These are phyloP conservation scores for Phylloporus sp. DNA, from an alignment of 768 basidiomycete species.

Conservation along the genomic window DNA sequence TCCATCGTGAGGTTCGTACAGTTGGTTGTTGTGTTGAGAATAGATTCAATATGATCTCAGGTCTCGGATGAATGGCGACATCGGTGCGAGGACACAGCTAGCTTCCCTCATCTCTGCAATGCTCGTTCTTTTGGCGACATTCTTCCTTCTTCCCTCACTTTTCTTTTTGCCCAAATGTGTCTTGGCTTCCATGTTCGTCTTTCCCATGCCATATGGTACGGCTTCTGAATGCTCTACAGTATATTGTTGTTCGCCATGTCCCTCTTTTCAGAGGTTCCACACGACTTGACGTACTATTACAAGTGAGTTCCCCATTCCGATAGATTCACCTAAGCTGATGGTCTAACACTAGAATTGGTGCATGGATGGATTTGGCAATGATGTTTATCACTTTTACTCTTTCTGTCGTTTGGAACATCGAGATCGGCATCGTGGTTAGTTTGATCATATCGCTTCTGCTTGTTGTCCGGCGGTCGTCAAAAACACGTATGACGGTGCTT, in stretches of 20 bases:
- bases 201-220: conserved; percentile 1
- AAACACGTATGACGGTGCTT: conserved; percentile 85
- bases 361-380: conserved; percentile 86
- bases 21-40: not conserved
- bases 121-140: conserved; percentile 76
- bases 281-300: conserved; percentile 83
- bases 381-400: conserved; percentile 86
- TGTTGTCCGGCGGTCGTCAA: conserved; percentile 86
- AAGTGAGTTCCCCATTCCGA: conserved; percentile 41
- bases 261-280: conserved; percentile 79
- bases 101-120: conserved; percentile 72
- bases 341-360: conserved; percentile 51
- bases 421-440: conserved; percentile 88
- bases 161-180: conserved; percentile 89
- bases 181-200: conserved; percentile 74
- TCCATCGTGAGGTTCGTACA: conserved; percentile 75
- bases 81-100: conserved; percentile 88
- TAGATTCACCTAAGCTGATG: not conserved
- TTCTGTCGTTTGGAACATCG: conserved; percentile 86
- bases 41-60: conserved; percentile 24
- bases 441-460: conserved; percentile 83
- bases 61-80: conserved; percentile 85
- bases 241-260: conserved; percentile 83
- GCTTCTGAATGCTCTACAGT: conserved; percentile 35
- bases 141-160: conserved; percentile 83